Evolutionary conservation across 306 rosid species (phyloP).

Genomic region (Sicyos baderoa): DNA sequence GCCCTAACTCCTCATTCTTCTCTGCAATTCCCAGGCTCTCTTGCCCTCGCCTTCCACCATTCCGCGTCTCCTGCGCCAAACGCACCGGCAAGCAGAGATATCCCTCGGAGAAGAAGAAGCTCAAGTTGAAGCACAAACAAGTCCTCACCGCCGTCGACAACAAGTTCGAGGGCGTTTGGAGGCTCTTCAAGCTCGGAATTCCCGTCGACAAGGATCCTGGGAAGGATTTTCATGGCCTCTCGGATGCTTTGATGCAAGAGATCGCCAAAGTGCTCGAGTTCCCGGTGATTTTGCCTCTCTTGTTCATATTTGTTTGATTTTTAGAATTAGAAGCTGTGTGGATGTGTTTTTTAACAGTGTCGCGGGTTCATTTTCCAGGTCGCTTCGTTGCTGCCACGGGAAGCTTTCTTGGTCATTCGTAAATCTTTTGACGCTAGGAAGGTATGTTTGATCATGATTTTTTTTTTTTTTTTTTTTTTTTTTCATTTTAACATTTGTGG

Average conservation of each 20-base stretch:
- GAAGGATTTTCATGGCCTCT: slow-evolving; percentile 59
- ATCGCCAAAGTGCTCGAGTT: slow-evolving; percentile 70
- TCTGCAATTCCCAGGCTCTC: slow-evolving; percentile 14
- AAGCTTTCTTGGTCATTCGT: slow-evolving; percentile 66
- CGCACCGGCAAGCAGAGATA: slow-evolving; percentile 74
- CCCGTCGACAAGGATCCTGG: slow-evolving; percentile 68
- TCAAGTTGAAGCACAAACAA: slow-evolving; percentile 50
- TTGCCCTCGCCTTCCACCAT: slow-evolving; percentile 27
- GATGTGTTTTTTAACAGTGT: background rate
- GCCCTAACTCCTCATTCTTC: slow-evolving; percentile 17
- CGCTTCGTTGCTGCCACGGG: slow-evolving; percentile 69
- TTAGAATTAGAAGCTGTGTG: background rate
- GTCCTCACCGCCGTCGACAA: slow-evolving; percentile 26
- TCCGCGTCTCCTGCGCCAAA: slow-evolving; percentile 41
- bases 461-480: too few species aligned
- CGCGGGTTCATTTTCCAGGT: slow-evolving; percentile 36
- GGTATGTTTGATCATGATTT: slow-evolving; percentile 40
- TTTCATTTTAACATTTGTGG: background rate
- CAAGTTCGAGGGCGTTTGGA: slow-evolving; percentile 73
- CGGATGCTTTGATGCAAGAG: slow-evolving; percentile 55
- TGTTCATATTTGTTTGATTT: background rate
- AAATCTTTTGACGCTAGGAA: slow-evolving; percentile 98
- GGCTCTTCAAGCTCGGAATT: slow-evolving; percentile 69
- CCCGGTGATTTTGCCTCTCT: slow-evolving; percentile 37
- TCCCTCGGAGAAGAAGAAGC: slow-evolving; percentile 87